Evolutionary conservation across 805 yeast species (phyloP).

Genomic region (Wickerhamiella spandovensis): DNA sequence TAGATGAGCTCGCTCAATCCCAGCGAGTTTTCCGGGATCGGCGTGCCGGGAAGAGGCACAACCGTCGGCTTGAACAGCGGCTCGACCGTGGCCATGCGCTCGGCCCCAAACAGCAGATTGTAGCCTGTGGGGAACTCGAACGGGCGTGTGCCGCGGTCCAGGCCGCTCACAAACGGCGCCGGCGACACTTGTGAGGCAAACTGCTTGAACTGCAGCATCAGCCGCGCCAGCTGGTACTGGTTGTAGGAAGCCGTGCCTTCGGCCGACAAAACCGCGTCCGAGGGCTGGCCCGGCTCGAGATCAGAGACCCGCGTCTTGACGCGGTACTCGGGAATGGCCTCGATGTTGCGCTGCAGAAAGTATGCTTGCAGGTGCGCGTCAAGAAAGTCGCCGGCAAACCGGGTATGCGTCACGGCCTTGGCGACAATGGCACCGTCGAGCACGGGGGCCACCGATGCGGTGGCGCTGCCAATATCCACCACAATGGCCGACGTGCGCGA

Average conservation of each 20-base stretch:
- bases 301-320: constrained; percentile 23
- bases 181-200: constrained; percentile 37
- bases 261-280: constrained; percentile 8
- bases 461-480: constrained; percentile 74
- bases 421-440: constrained; percentile 18
- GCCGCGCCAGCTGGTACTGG: constrained; percentile 42
- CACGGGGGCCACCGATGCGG: constrained; percentile 46
- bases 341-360: constrained; percentile 27
- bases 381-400: constrained; percentile 75
- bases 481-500: constrained; percentile 78
- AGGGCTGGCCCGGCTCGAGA: constrained; percentile 27
- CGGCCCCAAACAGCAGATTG: constrained; percentile 36
- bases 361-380: constrained; percentile 47
- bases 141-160: constrained; percentile 34
- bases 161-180: constrained; percentile 7
- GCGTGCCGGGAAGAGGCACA: constrained; percentile 32
- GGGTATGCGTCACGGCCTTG: constrained; percentile 45
- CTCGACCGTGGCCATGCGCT: constrained; percentile 46
- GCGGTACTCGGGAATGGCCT: constrained; percentile 24
- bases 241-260: constrained; percentile 37
- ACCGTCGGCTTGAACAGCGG: constrained; percentile 55
- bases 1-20: constrained; percentile 36
- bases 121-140: constrained; percentile 51
- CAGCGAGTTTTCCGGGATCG: constrained; percentile 35
- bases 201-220: constrained; percentile 65